Evolutionary conservation across 352 stramenopile genomes (phyloP).

Genomic region (Globisporangium iwayamae): DNA sequence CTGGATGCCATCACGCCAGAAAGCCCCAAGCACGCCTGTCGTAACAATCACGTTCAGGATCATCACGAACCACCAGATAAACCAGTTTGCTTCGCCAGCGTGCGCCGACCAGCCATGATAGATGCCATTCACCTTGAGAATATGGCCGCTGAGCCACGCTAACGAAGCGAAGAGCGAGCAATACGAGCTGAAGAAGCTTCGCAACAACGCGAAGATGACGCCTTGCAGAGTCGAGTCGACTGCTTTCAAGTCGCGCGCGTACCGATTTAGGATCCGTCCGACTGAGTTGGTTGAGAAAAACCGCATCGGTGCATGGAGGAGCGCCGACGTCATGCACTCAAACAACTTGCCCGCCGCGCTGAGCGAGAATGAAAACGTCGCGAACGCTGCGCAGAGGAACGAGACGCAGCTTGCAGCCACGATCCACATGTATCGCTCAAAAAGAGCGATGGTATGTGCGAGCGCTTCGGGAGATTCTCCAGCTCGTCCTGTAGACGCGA

Average conservation of each 20-base stretch:
- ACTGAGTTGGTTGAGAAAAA: conserved; percentile 51
- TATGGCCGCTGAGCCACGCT: conserved; percentile 33
- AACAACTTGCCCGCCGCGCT: conserved; percentile 33
- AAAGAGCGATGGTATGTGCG: conserved; percentile 11
- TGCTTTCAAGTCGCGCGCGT: conserved; percentile 24
- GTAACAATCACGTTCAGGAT: conserved; percentile 24
- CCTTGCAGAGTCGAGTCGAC: conserved; percentile 43
- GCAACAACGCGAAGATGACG: conserved; percentile 35
- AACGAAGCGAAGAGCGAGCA: conserved; percentile 34
- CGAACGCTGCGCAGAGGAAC: conserved; percentile 26
- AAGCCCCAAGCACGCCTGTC: conserved; percentile 17
- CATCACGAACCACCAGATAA: conserved; percentile 27
- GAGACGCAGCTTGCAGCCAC: conserved; percentile 31
- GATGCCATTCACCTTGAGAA: conserved; percentile 21
- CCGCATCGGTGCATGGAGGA: conserved; percentile 35
- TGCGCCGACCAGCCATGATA: neutral
- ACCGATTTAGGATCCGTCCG: conserved; percentile 42
- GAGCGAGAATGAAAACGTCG: conserved; percentile 32
- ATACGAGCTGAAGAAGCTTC: conserved; percentile 33
- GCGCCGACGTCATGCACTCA: conserved; percentile 36
- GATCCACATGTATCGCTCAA: conserved; percentile 25
- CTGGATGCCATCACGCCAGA: conserved; percentile 27
- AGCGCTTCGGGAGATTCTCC: neutral
- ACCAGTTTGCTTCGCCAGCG: neutral
- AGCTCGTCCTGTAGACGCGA: conserved; percentile 17